Conservation (phyloP, 768 basidiomycete genomes). For the Mycena latifolia region DNA sequence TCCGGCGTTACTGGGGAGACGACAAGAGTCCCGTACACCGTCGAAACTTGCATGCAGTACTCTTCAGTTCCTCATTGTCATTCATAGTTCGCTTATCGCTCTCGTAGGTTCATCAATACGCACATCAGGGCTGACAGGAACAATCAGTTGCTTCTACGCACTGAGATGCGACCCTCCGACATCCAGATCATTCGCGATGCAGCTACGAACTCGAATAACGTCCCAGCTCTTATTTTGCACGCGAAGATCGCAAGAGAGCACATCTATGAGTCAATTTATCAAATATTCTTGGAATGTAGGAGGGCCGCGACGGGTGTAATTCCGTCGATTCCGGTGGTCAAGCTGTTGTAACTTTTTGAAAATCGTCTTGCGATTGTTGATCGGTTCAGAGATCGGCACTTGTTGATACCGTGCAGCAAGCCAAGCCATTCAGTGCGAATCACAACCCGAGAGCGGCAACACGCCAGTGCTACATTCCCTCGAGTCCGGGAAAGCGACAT, state of each 20-base stretch:
- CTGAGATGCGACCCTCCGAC: not conserved
- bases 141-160: not conserved
- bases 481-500: too few species aligned
- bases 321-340: too few species aligned
- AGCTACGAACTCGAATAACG: slow-evolving; percentile 3
- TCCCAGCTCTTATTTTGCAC: slow-evolving; percentile 3
- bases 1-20: slow-evolving; percentile 2
- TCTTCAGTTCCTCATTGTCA: slow-evolving; percentile 2
- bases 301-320: slow-evolving; percentile 1
- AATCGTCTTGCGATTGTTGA: too few species aligned
- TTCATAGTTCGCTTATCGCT: not conserved
- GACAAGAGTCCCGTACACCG: slow-evolving; percentile 7
- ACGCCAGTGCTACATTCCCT: too few species aligned
- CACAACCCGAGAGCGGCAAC: too few species aligned
- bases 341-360: too few species aligned
- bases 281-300: not conserved
- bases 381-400: too few species aligned
- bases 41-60: slow-evolving; percentile 7
- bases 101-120: slow-evolving; percentile 3
- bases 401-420: too few species aligned
- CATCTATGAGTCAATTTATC: slow-evolving; percentile 8
- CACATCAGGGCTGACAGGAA: slow-evolving; percentile 6
- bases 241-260: slow-evolving; percentile 14
- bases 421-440: too few species aligned
- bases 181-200: slow-evolving; percentile 11